Evolutionary conservation across 1,284 basidiomycete species (phyloP).

Genomic region (Cutaneotrichosporon daszewskae): DNA sequence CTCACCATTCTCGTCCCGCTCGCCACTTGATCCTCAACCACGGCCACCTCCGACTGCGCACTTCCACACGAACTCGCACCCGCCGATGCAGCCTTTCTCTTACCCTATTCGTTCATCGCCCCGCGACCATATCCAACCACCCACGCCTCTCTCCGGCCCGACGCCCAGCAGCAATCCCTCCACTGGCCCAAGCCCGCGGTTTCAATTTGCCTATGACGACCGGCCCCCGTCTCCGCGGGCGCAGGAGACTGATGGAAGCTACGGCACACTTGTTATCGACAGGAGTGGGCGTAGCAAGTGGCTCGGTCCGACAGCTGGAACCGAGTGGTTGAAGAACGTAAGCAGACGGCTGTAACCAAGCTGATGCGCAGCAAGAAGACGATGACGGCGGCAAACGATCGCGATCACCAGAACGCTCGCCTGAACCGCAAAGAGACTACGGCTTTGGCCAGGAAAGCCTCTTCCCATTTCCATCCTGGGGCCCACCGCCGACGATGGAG

Average conservation of each 20-base stretch:
- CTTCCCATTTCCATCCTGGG: conserved; percentile 15
- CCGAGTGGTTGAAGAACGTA: conserved; percentile 36
- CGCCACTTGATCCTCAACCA: too few relatives aligned
- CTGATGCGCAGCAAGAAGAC: conserved; percentile 11
- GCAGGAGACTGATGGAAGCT: conserved; percentile 21
- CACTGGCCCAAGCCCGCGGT: too few relatives aligned
- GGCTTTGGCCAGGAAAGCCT: conserved; percentile 7
- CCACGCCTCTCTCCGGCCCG: too few relatives aligned
- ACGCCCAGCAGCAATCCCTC: too few relatives aligned
- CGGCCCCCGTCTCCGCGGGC: too few relatives aligned
- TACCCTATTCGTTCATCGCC: too few relatives aligned
- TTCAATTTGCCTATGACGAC: too few relatives aligned
- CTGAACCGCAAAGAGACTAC: background rate
- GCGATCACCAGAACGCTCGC: background rate
- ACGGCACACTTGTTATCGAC: conserved; percentile 34
- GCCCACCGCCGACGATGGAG: conserved; percentile 13
- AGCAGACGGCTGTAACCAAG: background rate
- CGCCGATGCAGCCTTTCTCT: too few relatives aligned
- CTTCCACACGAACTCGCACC: too few relatives aligned
- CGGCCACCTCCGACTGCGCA: too few relatives aligned
- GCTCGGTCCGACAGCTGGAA: conserved; percentile 34
- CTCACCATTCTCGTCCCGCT: too few relatives aligned
- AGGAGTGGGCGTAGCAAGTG: conserved; percentile 29
- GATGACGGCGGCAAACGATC: background rate
- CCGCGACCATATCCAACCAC: too few relatives aligned